A percentile compares a stretch with the other conserved stretches of the same genome.
phyloP scores from a whole-genome alignment of 805 yeast species.

The Candida maltosa region DNA sequence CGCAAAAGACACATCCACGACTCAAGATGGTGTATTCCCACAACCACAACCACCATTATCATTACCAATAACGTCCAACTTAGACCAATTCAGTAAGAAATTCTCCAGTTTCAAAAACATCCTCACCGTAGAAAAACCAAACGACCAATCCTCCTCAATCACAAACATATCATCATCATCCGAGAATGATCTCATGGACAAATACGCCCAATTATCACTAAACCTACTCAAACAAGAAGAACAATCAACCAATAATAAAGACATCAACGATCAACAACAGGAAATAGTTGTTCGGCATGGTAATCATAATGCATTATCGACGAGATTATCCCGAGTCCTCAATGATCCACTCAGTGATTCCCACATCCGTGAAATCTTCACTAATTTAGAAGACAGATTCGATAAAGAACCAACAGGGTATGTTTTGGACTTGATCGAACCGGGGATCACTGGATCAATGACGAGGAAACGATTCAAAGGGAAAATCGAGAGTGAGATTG shows the following conservation, averaged over 20 bases:
- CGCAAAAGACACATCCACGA: slow-evolving; percentile 8
- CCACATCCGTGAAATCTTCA: slow-evolving; percentile 29
- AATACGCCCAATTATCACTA: slow-evolving; percentile 48
- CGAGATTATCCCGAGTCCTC: slow-evolving; percentile 49
- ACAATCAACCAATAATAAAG: slow-evolving; percentile 2
- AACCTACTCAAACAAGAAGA: slow-evolving; percentile 25
- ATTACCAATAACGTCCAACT: slow-evolving; percentile 37
- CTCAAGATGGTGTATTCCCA: slow-evolving; percentile 19
- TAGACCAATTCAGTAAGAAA: slow-evolving; percentile 30
- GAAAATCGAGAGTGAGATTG: slow-evolving; percentile 56
- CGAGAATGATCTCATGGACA: slow-evolving; percentile 20
- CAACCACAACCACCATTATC: slow-evolving; percentile 44
- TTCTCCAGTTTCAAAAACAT: slow-evolving; percentile 33
- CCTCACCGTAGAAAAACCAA: too few species aligned
- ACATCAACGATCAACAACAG: not conserved
- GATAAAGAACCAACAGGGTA: slow-evolving; percentile 21
- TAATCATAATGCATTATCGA: slow-evolving; percentile 24
- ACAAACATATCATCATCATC: slow-evolving; percentile 8
- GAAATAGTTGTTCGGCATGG: not conserved
- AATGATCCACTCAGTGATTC: slow-evolving; percentile 41
- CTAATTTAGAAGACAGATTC: slow-evolving; percentile 23
- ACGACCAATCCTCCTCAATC: too few species aligned
- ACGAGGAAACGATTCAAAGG: slow-evolving; percentile 59
- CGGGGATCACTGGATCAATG: slow-evolving; percentile 54
- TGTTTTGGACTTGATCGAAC: slow-evolving; percentile 38